Evolutionary conservation across 805 yeast genomes (phyloP).

Genomic region (Naumovozyma baii): DNA sequence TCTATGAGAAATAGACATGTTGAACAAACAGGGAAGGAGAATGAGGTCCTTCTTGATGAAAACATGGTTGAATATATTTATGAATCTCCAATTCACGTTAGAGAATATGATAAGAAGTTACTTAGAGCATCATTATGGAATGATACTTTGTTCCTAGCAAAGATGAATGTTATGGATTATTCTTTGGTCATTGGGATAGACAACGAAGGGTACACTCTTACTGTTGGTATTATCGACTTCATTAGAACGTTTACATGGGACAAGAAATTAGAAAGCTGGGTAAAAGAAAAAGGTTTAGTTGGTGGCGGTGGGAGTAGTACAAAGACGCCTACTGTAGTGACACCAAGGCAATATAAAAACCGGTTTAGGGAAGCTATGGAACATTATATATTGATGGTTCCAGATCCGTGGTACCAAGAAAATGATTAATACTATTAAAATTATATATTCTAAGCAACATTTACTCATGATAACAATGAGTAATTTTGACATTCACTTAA

Average conservation of each 20-base stretch:
- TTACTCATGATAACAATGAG: no score
- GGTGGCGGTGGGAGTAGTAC: slow-evolving; percentile 63
- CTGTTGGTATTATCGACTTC: slow-evolving; percentile 91
- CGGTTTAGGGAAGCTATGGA: slow-evolving; percentile 98
- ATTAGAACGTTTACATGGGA: slow-evolving; percentile 98
- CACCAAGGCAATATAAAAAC: slow-evolving; percentile 91
- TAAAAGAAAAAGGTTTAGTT: slow-evolving; percentile 85
- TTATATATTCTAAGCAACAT: background rate
- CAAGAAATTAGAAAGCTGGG: slow-evolving; percentile 96
- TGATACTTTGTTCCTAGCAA: slow-evolving; percentile 85
- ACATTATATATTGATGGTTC: slow-evolving; percentile 86
- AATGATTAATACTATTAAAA: slow-evolving; percentile 4
- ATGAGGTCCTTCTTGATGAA: slow-evolving; percentile 90
- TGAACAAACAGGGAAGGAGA: slow-evolving; percentile 88
- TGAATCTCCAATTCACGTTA: slow-evolving; percentile 88
- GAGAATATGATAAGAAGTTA: slow-evolving; percentile 81
- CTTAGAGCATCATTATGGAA: slow-evolving; percentile 87
- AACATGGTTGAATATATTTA: slow-evolving; percentile 97
- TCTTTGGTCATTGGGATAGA: slow-evolving; percentile 92
- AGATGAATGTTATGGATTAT: slow-evolving; percentile 98
- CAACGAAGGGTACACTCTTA: slow-evolving; percentile 51
- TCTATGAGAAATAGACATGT: slow-evolving; percentile 97
- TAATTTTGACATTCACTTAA: no score
- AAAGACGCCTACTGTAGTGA: slow-evolving; percentile 92
- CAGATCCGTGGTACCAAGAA: slow-evolving; percentile 49